Evolutionary conservation across 169 alveolate genomes (phyloP), one percentile per base, ranked within the genome.

Genomic region (Plasmodium inui): DNA sequence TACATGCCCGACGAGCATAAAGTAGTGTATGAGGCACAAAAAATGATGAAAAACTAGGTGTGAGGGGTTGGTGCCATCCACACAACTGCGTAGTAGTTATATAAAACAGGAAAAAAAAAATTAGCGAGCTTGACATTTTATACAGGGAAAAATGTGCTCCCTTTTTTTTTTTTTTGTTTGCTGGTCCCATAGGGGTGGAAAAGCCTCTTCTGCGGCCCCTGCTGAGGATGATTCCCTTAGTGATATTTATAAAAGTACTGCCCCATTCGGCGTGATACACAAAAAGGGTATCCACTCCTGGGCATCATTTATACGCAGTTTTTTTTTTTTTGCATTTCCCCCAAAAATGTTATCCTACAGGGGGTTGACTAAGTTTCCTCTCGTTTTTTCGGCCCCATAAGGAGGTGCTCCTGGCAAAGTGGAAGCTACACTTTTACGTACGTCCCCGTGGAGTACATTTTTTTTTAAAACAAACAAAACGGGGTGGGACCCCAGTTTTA

Each of bases 1-100:
- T 98, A 98, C 94, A 92, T 98, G 71, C 99, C 99, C 50, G 99
- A 98, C 86, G 98, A 97, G 86, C 96, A 92, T 94, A 98, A 98
- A 93, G 82, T 98, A 46, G 88, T 95, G 72, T 98, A 98, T 82
- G 99, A 98, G 28, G 97, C 98, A 39, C 97, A 96, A 93, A 96
- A 97, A 80, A 91, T 98, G 94, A 89, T 89, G 94, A 83, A 96
- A 12, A 86, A 90, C 44, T 97, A 92, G 85, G 95, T 50, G 57
- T 46, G 26, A 8, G 44, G 44, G 44, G 44, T 37, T 50, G 61
- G 61, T 7, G 61, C 1, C 22, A 17, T 95, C 93, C 12, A 39
- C 67, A 34, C 39, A 9, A 9, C 39, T 67, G 39, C 2, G 28
- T 12, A 67, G 37, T 19, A 67, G 37, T 19, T 28, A 67, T 67